Evolutionary conservation across 306 rosid species (phyloP), one percentile per base, ranked within the genome.

Genomic region (Astragalus glycyphyllos): DNA sequence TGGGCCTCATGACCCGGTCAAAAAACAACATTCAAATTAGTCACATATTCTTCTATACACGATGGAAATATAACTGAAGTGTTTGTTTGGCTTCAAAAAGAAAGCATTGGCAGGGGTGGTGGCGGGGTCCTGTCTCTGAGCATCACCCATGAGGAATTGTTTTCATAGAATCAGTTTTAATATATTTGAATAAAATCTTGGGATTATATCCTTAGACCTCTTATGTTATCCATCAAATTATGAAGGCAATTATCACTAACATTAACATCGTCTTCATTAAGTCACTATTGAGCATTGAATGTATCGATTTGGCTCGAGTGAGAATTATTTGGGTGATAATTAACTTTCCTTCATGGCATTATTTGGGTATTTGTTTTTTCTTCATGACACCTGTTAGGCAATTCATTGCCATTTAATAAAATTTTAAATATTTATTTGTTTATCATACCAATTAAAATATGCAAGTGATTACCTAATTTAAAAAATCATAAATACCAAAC

Each of bases 271-370:
- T 40, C 32, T 15, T 32, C 8, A 42, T 20, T 6, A 63, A 62
- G 20, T 60, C 59, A 73, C 11, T 42, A 42, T 79, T 59, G 29
- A 58, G 53, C 66, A 73, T 73, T 79, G 76, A 79, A 59, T 59
- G 75, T 47, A 68, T 60, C 46, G 61, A 29, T 55, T 78, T 64
- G 65, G 2, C 23, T 44, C 35, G 10, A 26, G 2, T 42, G 17
- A 62, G 35, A 62, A 59, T 60, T 61, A 59, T 59, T 37, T 59
- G 47, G 20, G 29, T 23, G 3, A 23, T 57, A 65, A 13, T 65
- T 13, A 65, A 46, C 42, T 46, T 65, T 65, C 56, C 8, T 65
- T 46, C 40, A 29, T 65, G 70, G 34, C 57, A 65, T 65, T 65
- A 46, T 65, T 65, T 46, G 42, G 15, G 11, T 65, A 0, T 13